Base-by-base conservation (phyloP, 208 protist genomes). In the Trypanosomatidae sp. region DNA sequence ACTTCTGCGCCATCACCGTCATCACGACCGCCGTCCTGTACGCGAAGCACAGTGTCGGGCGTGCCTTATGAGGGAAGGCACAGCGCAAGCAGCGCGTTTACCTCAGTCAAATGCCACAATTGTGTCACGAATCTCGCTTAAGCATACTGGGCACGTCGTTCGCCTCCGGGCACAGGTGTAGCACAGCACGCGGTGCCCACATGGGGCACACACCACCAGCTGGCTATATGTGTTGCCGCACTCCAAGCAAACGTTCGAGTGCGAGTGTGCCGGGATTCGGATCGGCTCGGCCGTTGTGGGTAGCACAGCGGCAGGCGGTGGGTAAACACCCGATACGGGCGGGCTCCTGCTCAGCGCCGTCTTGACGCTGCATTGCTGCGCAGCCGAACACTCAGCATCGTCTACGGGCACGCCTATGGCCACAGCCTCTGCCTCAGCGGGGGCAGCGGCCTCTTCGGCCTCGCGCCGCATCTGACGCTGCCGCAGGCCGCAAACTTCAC, bases 131-230 rank as follows among this genome's bases (percentile, higher is more conserved):
- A 93, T 89, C 10, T 89, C 74, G 30, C 50, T 74, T 44, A 88
- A 77, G 71, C 91, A 97, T 30, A 95, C 83, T n/a, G 93, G 90
- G 66, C 91, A 97, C 53, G 87, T 89, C 25, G 72, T 84, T 19
- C 82, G 86, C 39, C 74, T 73, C 60, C 69, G 76, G n/a, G 81
- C 76, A 64, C 93, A 97, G 22, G 60, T 56, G 36, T 71, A 72
- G 73, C 93, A 97, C 50, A 97, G 53, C n/a, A 91, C 83, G 30
- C 87, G 83, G 75, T 97, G 93, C 25, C 93, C 91, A 58, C 93
- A 97, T 6, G 93, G 93, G 1, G 86, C 43, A 33, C 80, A 79
- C 22, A 96, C 80, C 5, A 92, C 75, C 2, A 96, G 75, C 50
- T 81, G 78, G n/a, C 41, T 49, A 49, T 80, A 79, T 15, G 25